Base-by-base conservation (phyloP, 257 asterid genomes). In the Solanum sejunctum region DNA sequence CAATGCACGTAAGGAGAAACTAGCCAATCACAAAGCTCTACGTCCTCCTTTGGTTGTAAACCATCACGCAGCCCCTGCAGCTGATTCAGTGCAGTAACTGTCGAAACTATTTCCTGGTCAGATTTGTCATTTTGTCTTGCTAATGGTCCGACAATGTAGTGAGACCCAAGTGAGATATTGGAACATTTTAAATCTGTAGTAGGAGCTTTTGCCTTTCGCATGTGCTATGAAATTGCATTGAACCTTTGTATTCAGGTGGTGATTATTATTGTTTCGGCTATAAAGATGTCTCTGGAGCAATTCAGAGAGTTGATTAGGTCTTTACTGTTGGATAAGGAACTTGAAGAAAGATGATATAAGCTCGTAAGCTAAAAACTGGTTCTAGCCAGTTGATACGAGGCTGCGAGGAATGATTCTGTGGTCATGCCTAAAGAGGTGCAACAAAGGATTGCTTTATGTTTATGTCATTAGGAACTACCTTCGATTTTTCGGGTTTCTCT, bases 31-130 rank as follows among this genome's bases (percentile, higher is more conserved):
- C 77, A 88, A 85, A 84, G 97, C 98, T 63, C 87, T 92, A 3
- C 95, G 95, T 36, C 93, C 96, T 64, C 98, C 97, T 3, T 73
- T 95, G 87, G 91, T 93, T 47, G 86, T 93, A 21, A 89, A 83
- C 78, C 97, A 93, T 86, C 90, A 82, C 6, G 78, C 88, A 28
- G 85, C 90, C 45, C 73, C 93, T 3, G 61, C 86, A 58, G 60
- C 60, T 63, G 86, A 84, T 52, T 86, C 92, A 84, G 79, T 90
- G 39, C 82, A 80, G 54, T 88, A 86, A 84, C 57, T 75, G 77
- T 66, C 49, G 80, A 51, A 82, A 55, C 73, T 58, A 70, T 84
- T 84, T 51, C n/a, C 56, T 39, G 87, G 91, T 86, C 69, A 84
- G 88, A 43, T 66, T 20, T 63, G 26, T 70, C 61, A 20, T n/a